Conservation (phyloP, 768 basidiomycete species). For the Leccinum subtestaceum region DNA sequence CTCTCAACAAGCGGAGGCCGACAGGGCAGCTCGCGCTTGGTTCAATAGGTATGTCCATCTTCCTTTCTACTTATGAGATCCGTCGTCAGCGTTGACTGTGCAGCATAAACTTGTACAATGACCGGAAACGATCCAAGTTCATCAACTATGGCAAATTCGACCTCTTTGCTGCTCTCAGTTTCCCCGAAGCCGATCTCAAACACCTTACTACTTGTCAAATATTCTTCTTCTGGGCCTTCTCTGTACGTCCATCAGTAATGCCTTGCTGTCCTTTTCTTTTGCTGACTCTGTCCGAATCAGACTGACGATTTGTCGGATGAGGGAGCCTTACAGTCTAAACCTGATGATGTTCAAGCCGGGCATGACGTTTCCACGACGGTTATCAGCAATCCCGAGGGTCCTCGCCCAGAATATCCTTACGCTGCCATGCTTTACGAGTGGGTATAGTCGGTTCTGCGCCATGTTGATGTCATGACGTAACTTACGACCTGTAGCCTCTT, state of each 20-base stretch:
- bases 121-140: constrained; percentile 34
- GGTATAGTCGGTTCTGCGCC: constrained; percentile 9
- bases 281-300: constrained; percentile 19
- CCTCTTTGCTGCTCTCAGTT: constrained; percentile 38
- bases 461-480: constrained; percentile 12
- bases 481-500: constrained; percentile 26
- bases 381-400: constrained; percentile 24
- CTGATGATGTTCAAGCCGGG: constrained; percentile 34
- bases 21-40: constrained; percentile 33
- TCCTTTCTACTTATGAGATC: neutral
- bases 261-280: neutral
- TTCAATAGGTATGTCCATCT: constrained; percentile 29
- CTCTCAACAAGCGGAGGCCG: constrained; percentile 33
- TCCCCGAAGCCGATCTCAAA: constrained; percentile 25
- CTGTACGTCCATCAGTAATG: constrained; percentile 24
- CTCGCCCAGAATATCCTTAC: constrained; percentile 34
- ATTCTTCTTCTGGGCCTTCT: constrained; percentile 40
- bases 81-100: neutral
- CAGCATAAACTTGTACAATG: constrained; percentile 35
- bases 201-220: constrained; percentile 37
- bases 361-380: constrained; percentile 34
- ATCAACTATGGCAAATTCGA: constrained; percentile 39
- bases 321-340: constrained; percentile 33
- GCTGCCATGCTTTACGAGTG: constrained; percentile 41
- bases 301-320: constrained; percentile 39